Conservation (phyloP, 2,329 filamentous ascomycete species). For the Microdochium bolleyi region DNA sequence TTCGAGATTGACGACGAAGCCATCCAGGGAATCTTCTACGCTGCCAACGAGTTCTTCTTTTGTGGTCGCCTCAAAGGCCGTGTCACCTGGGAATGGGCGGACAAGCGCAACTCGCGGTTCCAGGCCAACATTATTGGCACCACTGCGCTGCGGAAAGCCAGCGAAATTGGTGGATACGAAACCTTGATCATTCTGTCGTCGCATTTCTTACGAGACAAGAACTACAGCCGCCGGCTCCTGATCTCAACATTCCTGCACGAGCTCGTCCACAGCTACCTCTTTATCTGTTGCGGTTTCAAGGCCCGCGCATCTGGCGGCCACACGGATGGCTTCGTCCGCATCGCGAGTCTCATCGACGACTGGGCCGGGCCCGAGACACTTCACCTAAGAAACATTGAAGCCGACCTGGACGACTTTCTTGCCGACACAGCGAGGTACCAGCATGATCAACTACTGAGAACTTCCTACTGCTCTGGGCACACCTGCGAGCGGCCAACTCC, state of each 20-base stretch:
- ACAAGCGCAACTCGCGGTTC: slow-evolving; percentile 39
- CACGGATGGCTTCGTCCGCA: slow-evolving; percentile 49
- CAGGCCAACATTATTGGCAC: slow-evolving; percentile 51
- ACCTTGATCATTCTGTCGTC: slow-evolving; percentile 54
- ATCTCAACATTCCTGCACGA: slow-evolving; percentile 61
- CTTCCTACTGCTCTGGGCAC: not conserved
- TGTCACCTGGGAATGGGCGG: slow-evolving; percentile 56
- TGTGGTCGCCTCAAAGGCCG: slow-evolving; percentile 44
- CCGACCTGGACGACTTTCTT: slow-evolving; percentile 47
- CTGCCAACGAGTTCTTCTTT: slow-evolving; percentile 58
- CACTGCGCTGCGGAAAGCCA: slow-evolving; percentile 46
- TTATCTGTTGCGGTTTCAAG: slow-evolving; percentile 51
- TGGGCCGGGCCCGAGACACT: slow-evolving; percentile 51
- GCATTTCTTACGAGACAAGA: slow-evolving; percentile 45
- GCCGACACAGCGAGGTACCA: slow-evolving; percentile 4
- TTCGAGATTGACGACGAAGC: slow-evolving; percentile 50
- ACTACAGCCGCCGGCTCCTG: slow-evolving; percentile 51
- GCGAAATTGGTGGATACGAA: slow-evolving; percentile 44
- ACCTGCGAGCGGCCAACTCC: not conserved
- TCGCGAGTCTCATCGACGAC: slow-evolving; percentile 50
- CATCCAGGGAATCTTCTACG: slow-evolving; percentile 49
- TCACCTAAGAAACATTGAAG: slow-evolving; percentile 51
- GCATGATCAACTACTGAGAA: not conserved
- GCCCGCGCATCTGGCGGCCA: slow-evolving; percentile 50
- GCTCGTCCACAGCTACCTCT: slow-evolving; percentile 59